Percentiles rank a stretch among this genome's conserved stretches.
Evolutionary conservation across 1,284 basidiomycete genomes (phyloP).

Genomic region (Fomitopsis palustris): DNA sequence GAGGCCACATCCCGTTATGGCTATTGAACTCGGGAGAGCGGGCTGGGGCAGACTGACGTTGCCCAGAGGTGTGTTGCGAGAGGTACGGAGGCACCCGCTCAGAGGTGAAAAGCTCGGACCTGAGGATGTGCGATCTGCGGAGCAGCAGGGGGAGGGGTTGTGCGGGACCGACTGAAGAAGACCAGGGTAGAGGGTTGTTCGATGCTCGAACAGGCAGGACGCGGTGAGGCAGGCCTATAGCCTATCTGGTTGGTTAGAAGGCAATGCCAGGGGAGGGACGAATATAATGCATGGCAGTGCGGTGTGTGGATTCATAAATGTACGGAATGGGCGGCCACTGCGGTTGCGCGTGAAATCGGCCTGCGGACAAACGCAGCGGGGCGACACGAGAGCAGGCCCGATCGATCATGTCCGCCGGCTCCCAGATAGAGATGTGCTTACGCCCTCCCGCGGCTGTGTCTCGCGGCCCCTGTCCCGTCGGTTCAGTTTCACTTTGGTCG

Average conservation of each 20-base stretch:
- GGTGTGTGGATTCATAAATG: neutral
- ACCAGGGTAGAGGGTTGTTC: neutral
- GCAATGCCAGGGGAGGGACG: neutral
- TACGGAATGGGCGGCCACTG: neutral
- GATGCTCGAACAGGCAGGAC: neutral
- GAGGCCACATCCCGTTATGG: conserved; percentile 24
- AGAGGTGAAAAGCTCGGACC: neutral
- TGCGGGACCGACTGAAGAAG: neutral
- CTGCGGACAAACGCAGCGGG: neutral
- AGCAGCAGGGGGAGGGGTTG: neutral
- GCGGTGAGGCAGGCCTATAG: neutral
- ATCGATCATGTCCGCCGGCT: neutral
- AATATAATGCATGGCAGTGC: neutral
- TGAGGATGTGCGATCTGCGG: neutral
- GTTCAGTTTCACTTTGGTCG: neutral
- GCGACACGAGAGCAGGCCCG: neutral
- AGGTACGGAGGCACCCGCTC: neutral
- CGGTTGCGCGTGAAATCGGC: conserved; percentile 1
- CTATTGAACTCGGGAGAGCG: neutral
- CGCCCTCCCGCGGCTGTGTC: neutral
- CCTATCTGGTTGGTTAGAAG: neutral
- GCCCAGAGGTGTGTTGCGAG: neutral
- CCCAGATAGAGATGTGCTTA: neutral
- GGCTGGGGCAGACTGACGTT: neutral
- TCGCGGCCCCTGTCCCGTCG: neutral